Conservation (phyloP, 2,329 filamentous ascomycete genomes). For the Pseudodiploospora longispora region DNA sequence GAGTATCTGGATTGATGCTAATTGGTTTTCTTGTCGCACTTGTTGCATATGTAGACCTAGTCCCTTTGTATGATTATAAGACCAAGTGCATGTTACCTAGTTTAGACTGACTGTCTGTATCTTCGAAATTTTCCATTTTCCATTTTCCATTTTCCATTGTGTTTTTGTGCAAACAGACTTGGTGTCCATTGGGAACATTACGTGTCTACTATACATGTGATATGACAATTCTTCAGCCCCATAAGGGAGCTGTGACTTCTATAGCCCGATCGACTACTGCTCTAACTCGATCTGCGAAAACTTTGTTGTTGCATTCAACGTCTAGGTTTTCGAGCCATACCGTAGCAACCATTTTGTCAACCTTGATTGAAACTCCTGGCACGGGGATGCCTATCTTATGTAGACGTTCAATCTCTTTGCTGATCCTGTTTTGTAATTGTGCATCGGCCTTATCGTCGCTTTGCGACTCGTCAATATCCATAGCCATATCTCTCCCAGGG, state of each 20-base stretch:
- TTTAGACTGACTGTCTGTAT: too few species aligned
- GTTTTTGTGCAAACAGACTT: too few species aligned
- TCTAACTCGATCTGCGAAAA: conserved; percentile 74
- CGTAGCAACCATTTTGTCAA: conserved; percentile 79
- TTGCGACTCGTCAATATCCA: conserved; percentile 20
- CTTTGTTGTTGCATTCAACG: conserved; percentile 73
- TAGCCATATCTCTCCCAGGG: not conserved
- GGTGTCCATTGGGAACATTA: too few species aligned
- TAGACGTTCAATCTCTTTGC: conserved; percentile 67
- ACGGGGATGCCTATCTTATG: conserved; percentile 83
- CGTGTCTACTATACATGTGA: too few species aligned
- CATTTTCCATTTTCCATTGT: not conserved
- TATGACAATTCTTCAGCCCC: conserved; percentile 32
- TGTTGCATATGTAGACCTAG: conserved; percentile 19
- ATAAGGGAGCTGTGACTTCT: conserved; percentile 75
- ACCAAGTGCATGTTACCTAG: not conserved
- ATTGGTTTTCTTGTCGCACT: conserved; percentile 3
- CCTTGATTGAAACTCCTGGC: conserved; percentile 76
- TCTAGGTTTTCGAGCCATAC: conserved; percentile 91
- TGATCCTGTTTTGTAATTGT: conserved; percentile 47
- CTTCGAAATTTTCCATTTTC: not conserved
- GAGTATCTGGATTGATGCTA: conserved; percentile 41
- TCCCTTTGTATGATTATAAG: conserved; percentile 21
- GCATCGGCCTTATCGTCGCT: conserved; percentile 29
- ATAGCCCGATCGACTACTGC: conserved; percentile 85